phyloP scores from a whole-genome alignment of 2,329 filamentous ascomycete genomes.

The Emmonsia crescens region DNA sequence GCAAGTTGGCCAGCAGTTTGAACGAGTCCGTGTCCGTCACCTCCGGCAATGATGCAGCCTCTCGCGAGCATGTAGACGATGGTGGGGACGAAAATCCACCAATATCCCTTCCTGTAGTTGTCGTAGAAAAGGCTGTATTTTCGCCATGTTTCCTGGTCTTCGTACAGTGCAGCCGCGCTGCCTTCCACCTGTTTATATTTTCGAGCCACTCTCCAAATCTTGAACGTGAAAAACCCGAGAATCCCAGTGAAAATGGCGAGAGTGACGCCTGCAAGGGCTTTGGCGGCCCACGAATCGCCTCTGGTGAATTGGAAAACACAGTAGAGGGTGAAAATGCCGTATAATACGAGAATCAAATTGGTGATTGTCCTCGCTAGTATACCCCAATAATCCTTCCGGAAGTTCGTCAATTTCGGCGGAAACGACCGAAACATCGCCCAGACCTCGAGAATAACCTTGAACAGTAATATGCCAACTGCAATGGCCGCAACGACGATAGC shows the following conservation, averaged over 20 bases:
- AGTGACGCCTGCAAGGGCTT: constrained; percentile 69
- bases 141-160: constrained; percentile 81
- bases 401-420: constrained; percentile 65
- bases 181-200: constrained; percentile 67
- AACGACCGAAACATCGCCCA: constrained; percentile 88
- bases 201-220: constrained; percentile 66
- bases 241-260: constrained; percentile 69
- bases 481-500: constrained; percentile 77
- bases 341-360: constrained; percentile 78
- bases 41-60: constrained; percentile 73
- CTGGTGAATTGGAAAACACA: constrained; percentile 91
- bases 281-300: constrained; percentile 90
- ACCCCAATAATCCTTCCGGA: constrained; percentile 95
- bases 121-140: constrained; percentile 98
- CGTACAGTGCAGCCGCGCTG: constrained; percentile 62
- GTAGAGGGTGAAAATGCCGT: constrained; percentile 91
- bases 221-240: constrained; percentile 71
- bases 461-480: constrained; percentile 71
- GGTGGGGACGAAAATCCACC: constrained; percentile 89
- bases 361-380: constrained; percentile 82
- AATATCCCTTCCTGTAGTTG: constrained; percentile 84
- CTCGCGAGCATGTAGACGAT: constrained; percentile 88
- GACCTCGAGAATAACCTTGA: constrained; percentile 82
- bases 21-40: constrained; percentile 70
- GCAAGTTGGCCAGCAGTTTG: constrained; percentile 72